Evolutionary conservation across 2,329 filamentous ascomycete genomes (phyloP).

Genomic region (Ophiocordyceps camponoti-floridani): DNA sequence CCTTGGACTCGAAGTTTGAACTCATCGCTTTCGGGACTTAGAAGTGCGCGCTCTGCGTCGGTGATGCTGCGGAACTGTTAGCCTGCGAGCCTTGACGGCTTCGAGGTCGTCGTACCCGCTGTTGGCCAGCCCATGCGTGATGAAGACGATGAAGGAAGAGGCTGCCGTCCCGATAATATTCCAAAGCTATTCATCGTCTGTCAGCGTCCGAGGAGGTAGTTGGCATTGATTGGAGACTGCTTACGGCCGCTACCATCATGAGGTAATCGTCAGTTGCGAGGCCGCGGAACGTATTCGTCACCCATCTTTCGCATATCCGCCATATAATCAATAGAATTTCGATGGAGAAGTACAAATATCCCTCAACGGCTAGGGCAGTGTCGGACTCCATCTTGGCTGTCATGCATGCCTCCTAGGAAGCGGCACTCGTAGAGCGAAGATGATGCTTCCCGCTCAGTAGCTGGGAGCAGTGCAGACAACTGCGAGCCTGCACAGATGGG

Average conservation of each 20-base stretch:
- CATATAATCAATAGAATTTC: neutral
- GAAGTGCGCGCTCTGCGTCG: neutral
- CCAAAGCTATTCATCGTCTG: neutral
- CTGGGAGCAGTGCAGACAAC: neutral
- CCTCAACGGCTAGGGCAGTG: neutral
- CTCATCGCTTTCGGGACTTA: neutral
- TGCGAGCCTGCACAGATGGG: neutral
- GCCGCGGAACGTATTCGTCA: neutral
- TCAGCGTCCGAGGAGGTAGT: neutral
- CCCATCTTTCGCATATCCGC: neutral
- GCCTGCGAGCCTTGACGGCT: neutral
- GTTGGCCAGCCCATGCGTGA: neutral
- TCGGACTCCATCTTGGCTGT: neutral
- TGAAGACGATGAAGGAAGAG: neutral
- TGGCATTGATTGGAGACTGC: neutral
- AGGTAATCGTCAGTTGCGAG: neutral
- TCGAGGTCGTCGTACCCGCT: neutral
- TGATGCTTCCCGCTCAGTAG: too few species aligned
- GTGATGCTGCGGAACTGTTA: neutral
- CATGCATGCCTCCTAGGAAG: too few species aligned
- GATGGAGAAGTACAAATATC: neutral
- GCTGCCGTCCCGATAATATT: neutral
- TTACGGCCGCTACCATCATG: neutral
- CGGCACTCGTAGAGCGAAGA: neutral
- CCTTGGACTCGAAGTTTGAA: slow-evolving; percentile 12